phyloP scores from a whole-genome alignment of 73 alveolate genomes.

The Tetrahymena elliotti region DNA sequence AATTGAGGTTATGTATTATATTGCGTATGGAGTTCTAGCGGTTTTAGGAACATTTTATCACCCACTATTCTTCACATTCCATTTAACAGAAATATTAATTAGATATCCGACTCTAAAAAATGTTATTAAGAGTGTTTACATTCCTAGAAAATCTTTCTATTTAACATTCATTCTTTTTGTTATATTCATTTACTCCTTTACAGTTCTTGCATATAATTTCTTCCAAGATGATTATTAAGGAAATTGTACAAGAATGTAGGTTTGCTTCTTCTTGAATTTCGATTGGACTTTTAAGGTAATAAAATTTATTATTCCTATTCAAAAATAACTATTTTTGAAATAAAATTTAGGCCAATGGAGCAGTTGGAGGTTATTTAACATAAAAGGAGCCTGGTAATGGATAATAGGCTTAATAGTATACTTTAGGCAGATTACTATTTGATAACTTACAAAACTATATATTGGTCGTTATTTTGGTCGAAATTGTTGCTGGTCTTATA shows the following conservation, averaged over 20 bases:
- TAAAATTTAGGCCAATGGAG: conserved; percentile 18
- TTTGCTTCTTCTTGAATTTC: conserved; percentile 30
- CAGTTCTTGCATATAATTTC: conserved; percentile 41
- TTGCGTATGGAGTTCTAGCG: conserved; percentile 60
- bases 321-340: too few species aligned
- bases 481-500: conserved; percentile 72
- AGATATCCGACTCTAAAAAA: conserved; percentile 68
- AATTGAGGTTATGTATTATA: conserved; percentile 51
- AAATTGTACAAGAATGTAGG: conserved; percentile 8
- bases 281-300: conserved; percentile 32
- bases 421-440: conserved; percentile 46
- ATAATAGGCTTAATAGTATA: background rate
- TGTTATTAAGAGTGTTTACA: conserved; percentile 61
- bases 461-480: conserved; percentile 47
- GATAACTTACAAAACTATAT: conserved; percentile 54
- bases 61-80: conserved; percentile 68
- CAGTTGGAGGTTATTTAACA: conserved; percentile 34
- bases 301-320: background rate
- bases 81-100: conserved; percentile 57
- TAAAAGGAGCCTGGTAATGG: background rate
- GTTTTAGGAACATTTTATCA: conserved; percentile 54
- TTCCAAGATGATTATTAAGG: conserved; percentile 50
- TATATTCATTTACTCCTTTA: conserved; percentile 52
- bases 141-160: conserved; percentile 59
- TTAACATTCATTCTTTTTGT: conserved; percentile 58